Evolutionary conservation across 805 yeast species (phyloP).

Genomic region (Yamadazyma kitorensis): DNA sequence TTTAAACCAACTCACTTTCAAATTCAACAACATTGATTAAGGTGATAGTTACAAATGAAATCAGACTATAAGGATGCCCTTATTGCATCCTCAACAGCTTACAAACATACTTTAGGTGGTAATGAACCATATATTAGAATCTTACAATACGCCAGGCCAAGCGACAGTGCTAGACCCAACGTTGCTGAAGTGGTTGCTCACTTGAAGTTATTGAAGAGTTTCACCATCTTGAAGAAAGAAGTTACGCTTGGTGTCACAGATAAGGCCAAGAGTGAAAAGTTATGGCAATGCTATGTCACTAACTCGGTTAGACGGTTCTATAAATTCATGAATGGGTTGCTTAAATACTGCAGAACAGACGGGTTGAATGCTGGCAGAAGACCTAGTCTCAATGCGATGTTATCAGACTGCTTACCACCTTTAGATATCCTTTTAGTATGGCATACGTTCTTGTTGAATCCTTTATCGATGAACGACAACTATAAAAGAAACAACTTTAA

Average conservation of each 20-base stretch:
- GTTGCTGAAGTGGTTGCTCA: conserved; percentile 18
- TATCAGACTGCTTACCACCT: conserved; percentile 14
- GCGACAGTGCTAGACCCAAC: conserved; percentile 4
- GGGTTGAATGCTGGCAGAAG: no score
- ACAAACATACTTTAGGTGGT: no score
- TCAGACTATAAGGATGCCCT: no score
- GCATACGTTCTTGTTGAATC: conserved; percentile 20
- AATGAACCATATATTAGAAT: background rate
- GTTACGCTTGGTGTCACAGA: conserved; percentile 1
- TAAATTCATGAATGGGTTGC: conserved; percentile 8
- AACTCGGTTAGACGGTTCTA: conserved; percentile 22
- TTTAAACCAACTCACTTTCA: no score
- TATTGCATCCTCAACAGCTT: no score
- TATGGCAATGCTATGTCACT: conserved; percentile 22
- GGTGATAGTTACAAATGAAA: no score
- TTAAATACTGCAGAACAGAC: no score
- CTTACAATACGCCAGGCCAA: background rate
- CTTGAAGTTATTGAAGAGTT: conserved; percentile 21
- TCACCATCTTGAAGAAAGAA: conserved; percentile 16
- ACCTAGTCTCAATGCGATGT: no score
- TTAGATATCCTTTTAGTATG: conserved; percentile 21
- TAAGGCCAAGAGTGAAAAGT: conserved; percentile 7
- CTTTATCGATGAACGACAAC: conserved; percentile 6
- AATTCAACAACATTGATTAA: no score
- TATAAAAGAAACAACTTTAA: conserved; percentile 1